Evolutionary conservation across 345 rosid species (phyloP).

Genomic region (Syzygium grande): DNA sequence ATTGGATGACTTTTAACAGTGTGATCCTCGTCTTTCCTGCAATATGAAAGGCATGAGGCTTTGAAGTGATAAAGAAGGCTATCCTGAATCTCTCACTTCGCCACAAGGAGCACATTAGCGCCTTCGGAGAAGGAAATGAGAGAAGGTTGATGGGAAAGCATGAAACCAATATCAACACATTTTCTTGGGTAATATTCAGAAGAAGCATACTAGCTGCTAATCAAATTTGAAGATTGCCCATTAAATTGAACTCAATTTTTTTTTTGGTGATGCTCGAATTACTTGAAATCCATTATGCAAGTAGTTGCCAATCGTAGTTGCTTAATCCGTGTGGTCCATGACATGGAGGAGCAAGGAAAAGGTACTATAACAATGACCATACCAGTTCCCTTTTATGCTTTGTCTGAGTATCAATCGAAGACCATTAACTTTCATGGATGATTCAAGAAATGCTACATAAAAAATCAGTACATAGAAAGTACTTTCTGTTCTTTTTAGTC

Average conservation of each 20-base stretch:
- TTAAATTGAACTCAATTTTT: background rate
- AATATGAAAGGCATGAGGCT: slow-evolving; percentile 91
- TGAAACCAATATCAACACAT: slow-evolving; percentile 72
- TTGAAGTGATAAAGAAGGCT: slow-evolving; percentile 79
- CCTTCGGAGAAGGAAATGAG: slow-evolving; percentile 93
- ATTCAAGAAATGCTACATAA: background rate
- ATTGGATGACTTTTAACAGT: background rate
- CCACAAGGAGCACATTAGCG: slow-evolving; percentile 68
- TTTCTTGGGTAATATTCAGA: slow-evolving; percentile 63
- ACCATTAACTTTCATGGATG: background rate
- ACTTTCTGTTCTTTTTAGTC: background rate
- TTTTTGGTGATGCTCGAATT: background rate
- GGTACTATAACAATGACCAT: too few species aligned
- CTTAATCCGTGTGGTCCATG: slow-evolving; percentile 81
- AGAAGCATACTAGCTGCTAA: background rate
- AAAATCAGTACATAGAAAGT: background rate
- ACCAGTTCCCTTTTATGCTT: background rate
- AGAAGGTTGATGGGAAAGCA: slow-evolving; percentile 83
- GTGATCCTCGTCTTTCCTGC: background rate
- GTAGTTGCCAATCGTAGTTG: slow-evolving; percentile 94
- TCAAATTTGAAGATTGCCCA: background rate
- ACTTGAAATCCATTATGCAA: slow-evolving; percentile 16
- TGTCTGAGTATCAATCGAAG: background rate
- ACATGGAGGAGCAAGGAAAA: slow-evolving; percentile 78
- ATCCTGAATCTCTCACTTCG: slow-evolving; percentile 81